Evolutionary conservation across 129 eudicot species (phyloP), one percentile per base, ranked within the genome.

Genomic region (Apium graveolens): DNA sequence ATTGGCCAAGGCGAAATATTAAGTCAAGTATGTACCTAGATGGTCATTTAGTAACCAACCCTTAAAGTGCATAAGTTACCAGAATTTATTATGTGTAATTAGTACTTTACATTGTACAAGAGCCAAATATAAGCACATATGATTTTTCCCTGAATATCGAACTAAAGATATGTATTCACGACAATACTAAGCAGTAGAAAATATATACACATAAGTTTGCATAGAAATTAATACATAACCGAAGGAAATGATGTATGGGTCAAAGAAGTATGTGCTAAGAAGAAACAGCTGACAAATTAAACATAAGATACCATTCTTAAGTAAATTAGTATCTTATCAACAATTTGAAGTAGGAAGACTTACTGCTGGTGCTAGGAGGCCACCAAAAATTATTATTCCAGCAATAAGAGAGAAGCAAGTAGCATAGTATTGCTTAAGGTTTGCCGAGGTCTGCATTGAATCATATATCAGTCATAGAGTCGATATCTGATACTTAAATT

Each of bases 281-380:
- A 44, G 46, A 55, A 39, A 21, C 5, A 20, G 7, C 32, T 69
- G 37, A 32, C 42, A 34, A 5, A 13, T 31, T 4, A 16, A 69
- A 31, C 39, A 24, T 32, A 34, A 4, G 3, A 26, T 29, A 32
- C n/a, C 14, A 35, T 34, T 13, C 0, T 1, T 66, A 31, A 24
- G 74, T 16, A 69, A 7, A 17, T 4, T 7, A 35, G 42, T 32
- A 69, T 35, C 74, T 7, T 35, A 35, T 31, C 10, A 31, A 69
- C 10, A 69, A 6, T 35, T 14, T 1, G 16, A 73, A 72, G 68
- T 24, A 65, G 39, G 81, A 74, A 49, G 85, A 82, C 98, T 88
- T 87, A 94, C 98, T 34, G 97, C 42, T 46, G 97, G 98, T 49
- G 98, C 98, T 70, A 94, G 93, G 81, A 94, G 97, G 76, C 98